Evolutionary conservation across 306 rosid genomes (phyloP), one percentile per base, ranked within the genome.

Genomic region (Rosa lucieae): DNA sequence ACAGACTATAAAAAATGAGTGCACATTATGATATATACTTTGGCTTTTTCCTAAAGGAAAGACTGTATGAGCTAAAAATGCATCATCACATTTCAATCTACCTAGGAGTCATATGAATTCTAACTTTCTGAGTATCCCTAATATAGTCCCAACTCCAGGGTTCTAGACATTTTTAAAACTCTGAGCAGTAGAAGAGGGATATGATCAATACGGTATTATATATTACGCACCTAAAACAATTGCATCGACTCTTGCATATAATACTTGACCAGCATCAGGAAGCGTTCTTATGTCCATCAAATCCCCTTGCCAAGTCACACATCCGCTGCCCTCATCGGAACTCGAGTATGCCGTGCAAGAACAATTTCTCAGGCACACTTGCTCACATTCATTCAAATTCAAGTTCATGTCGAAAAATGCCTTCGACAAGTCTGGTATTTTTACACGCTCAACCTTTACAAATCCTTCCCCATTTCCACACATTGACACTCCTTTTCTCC

Each of bases 401-500:
- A 83, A 63, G 21, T 80, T 84, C 86, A 5, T 40, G 1, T 68
- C 77, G 0, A 7, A 85, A 79, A 3, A 73, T 53, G 87, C 89
- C 3, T 6, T 15, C 0, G 90, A 82, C 5, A 82, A 81, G 66
- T 89, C 89, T 5, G 93, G 92, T 26, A 86, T 5, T 75, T 91
- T 91, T 42, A 83, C 76, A 6, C 74, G 56, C 49, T 14, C 63
- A 52, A 89, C 5, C 78, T 66, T 80, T 21, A 82, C 82, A 15
- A 90, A 89, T 52, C 96, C 97, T 59, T 90, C 97, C 13, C 93
- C 91, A 13, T 55, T 79, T 5, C 67, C 48, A 47, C 96, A 92
- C 56, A 76, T 12, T 1, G 74, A 69, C 4, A 1, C 72, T 10
- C 80, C 86, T 20, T 8, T 56, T 26, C 71, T 86, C 67, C 90